A percentile compares a stretch with the other conserved stretches of the same genome.
Conservation (phyloP, 106 monocot genomes). For the Triglochin maritima region DNA sequence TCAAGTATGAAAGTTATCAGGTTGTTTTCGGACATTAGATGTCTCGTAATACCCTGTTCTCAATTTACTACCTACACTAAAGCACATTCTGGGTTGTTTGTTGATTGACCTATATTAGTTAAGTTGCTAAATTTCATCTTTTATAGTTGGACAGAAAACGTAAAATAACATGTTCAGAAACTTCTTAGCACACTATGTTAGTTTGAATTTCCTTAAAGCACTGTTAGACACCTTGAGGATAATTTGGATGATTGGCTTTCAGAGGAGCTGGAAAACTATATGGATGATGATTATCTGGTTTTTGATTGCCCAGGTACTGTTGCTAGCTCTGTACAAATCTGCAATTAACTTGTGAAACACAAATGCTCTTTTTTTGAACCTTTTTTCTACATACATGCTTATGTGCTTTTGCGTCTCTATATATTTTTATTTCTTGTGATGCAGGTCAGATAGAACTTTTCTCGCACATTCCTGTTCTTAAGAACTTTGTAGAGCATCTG, state of each 20-base stretch:
- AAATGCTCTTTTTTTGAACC: too few relatives aligned
- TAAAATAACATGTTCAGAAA: too few relatives aligned
- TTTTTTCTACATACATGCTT: too few relatives aligned
- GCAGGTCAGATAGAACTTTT: slow-evolving; percentile 98
- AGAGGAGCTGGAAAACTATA: slow-evolving; percentile 74
- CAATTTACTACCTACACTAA: too few relatives aligned
- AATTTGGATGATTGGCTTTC: slow-evolving; percentile 83
- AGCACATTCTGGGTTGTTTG: too few relatives aligned
- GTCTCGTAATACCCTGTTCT: too few relatives aligned
- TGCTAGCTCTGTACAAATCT: not conserved
- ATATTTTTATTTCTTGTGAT: not conserved
- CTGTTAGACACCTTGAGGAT: slow-evolving; percentile 62
- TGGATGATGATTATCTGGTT: slow-evolving; percentile 95
- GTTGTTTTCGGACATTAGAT: too few relatives aligned
- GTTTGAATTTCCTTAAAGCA: slow-evolving; percentile 31
- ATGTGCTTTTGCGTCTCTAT: not conserved
- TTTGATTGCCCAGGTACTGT: slow-evolving; percentile 90
- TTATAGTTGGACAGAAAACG: too few relatives aligned
- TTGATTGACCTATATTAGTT: too few relatives aligned
- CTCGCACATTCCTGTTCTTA: slow-evolving; percentile 80
- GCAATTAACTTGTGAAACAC: not conserved
- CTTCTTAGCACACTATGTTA: too few relatives aligned
- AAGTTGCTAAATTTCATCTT: too few relatives aligned
- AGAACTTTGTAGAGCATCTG: slow-evolving; percentile 76
- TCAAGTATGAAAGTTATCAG: too few relatives aligned